These are phyloP conservation scores for Mallotus nudiflorus DNA, from an alignment of 345 rosid species.

Conservation along the genomic window DNA sequence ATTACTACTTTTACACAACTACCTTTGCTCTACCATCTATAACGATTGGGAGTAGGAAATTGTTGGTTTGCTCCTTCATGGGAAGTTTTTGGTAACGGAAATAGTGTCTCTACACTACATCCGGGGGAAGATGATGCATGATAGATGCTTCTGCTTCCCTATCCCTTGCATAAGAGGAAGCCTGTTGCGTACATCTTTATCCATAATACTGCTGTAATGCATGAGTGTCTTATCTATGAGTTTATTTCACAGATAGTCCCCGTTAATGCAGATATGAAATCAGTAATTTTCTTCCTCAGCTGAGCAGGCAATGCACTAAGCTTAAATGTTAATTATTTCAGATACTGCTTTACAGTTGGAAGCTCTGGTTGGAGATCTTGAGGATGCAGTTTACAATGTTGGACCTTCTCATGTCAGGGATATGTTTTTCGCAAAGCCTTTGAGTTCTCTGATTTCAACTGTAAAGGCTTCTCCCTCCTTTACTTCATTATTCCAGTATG, in stretches of 20 bases:
- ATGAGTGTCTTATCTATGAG: background rate
- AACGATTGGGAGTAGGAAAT: background rate
- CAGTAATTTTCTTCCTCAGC: too few species aligned
- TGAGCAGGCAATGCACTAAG: background rate
- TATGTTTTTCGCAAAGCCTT: constrained; percentile 45
- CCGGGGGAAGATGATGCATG: too few species aligned
- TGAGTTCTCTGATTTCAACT: constrained; percentile 21
- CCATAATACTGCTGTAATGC: background rate
- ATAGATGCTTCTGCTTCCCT: background rate
- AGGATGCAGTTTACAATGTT: constrained; percentile 60
- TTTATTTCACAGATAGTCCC: background rate
- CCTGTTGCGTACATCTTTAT: background rate
- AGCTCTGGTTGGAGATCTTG: constrained; percentile 81
- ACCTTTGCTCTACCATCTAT: background rate
- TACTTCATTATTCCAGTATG: constrained; percentile 14
- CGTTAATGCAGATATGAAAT: background rate
- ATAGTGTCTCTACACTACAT: too few species aligned
- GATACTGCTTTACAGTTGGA: constrained; percentile 65
- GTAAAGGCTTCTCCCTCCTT: constrained; percentile 26
- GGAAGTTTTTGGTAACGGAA: background rate
- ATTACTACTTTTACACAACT: background rate
- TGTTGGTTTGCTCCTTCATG: background rate
- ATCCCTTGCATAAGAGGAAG: background rate
- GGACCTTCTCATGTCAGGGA: constrained; percentile 31
- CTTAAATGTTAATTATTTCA: constrained; percentile 30